Conservation (phyloP, 2,329 filamentous ascomycete genomes). For the Aspergillus fumigatus region DNA sequence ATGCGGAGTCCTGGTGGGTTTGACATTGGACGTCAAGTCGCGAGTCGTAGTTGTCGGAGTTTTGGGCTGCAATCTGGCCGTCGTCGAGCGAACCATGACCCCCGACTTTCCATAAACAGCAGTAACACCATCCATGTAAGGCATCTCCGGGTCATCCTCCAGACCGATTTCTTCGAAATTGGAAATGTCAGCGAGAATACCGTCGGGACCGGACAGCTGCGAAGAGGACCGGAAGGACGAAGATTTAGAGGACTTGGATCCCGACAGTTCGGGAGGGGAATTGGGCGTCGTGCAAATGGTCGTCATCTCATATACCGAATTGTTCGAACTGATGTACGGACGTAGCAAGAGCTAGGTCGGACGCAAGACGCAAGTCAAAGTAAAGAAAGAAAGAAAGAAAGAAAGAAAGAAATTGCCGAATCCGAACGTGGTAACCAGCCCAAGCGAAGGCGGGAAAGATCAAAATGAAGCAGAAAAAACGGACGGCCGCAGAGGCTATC, state of each 20-base stretch:
- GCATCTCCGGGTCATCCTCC: slow-evolving; percentile 58
- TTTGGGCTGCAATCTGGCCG: slow-evolving; percentile 24
- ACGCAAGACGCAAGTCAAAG: not conserved
- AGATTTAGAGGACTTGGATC: slow-evolving; percentile 85
- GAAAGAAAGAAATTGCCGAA: not conserved
- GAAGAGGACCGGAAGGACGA: slow-evolving; percentile 80
- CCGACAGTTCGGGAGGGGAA: slow-evolving; percentile 73
- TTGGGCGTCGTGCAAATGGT: slow-evolving; percentile 50
- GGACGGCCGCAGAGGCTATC: not conserved
- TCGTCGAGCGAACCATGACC: slow-evolving; percentile 23
- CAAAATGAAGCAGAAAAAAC: not conserved
- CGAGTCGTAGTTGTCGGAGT: slow-evolving; percentile 26
- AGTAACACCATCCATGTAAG: slow-evolving; percentile 26
- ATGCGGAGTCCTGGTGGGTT: slow-evolving; percentile 19
- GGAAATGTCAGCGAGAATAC: slow-evolving; percentile 64
- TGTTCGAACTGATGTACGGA: slow-evolving; percentile 7
- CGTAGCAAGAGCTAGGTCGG: slow-evolving; percentile 7
- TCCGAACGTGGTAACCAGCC: not conserved
- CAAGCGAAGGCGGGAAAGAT: not conserved
- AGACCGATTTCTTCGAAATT: slow-evolving; percentile 94
- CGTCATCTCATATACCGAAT: slow-evolving; percentile 36
- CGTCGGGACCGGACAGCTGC: slow-evolving; percentile 64
- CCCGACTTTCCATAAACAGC: slow-evolving; percentile 26
- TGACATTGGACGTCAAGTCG: slow-evolving; percentile 30
- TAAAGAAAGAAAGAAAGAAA: not conserved